Evolutionary conservation across 2,329 filamentous ascomycete genomes (phyloP), one percentile per base, ranked within the genome.

Genomic region (Madurella mycetomatis): DNA sequence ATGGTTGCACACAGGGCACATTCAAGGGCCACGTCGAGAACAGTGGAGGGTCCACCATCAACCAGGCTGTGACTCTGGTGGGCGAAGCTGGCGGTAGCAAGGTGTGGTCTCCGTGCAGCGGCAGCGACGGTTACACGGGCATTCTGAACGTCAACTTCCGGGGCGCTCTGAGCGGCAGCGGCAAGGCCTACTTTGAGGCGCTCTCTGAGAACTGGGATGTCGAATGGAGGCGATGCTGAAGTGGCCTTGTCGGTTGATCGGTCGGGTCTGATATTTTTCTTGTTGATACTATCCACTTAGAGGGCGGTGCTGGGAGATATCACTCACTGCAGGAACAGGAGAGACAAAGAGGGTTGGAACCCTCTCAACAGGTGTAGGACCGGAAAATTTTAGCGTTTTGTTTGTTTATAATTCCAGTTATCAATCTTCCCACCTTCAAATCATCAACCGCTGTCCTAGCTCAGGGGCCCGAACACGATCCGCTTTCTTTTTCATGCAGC

Each of bases 71-170:
- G 16, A 64, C 64, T n/a, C 62, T 69, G 25, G 66, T 63, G 56
- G 62, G 60, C 50, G 57, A 63, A 25, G 65, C 66, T 41, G 63
- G 61, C 16, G 51, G 30, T 48, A 53, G 50, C 41, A 61, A 66
- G 46, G 67, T 66, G 12, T 73, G 70, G 69, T 72, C 70, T 18
- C 62, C 65, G 11, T 73, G 72, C 65, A 66, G 65, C 9, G 59
- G 54, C 19, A 58, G 55, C 48, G 60, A 64, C 47, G 70, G 70
- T 37, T 64, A 61, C 60, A 65, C 70, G 37, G 71, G 71, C 18
- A 67, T 72, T 47, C 62, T 73, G 41, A 72, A 73, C 59, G 66
- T 73, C 66, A 72, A 73, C 64, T 73, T 73, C 65, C 67, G 71
- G 54, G 67, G 69, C 47, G 69, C 67, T 4, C 65, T 74, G 16